Evolutionary conservation across 2,329 filamentous ascomycete genomes (phyloP), one percentile per base, ranked within the genome.

Genomic region (Cytospora chrysosperma): DNA sequence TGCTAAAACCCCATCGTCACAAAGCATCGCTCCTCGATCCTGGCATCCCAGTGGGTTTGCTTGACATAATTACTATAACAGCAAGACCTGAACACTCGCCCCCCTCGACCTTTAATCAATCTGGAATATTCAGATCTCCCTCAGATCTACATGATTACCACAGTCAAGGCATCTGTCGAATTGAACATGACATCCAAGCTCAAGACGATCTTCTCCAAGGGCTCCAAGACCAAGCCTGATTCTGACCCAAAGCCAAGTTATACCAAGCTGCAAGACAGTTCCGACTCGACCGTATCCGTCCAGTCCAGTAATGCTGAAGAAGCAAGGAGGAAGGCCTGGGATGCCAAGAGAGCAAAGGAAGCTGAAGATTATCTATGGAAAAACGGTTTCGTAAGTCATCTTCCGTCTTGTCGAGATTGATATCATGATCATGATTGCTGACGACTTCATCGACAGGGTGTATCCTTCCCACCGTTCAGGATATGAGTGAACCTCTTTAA

Each of bases 341-440:
- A 63, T 40, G 61, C 59, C 3, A 65, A 50, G 61, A 47, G 57
- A 27, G 53, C 50, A 50, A 56, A 21, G 34, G 52, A 64, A 13
- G 64, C 64, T 8, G 61, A 65, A 6, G 64, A 57, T 6, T 64
- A 54, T 19, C 37, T 65, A 3, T 49, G 30, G 40, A 63, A 64
- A 26, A 52, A 65, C 13, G 64, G 64, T 37, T 58, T 58, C 27
- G 64, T 62, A 30, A 62, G 64, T 62, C 24, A 3, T 47, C 17
- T 10, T 3, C 43, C n/a, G 10, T 47, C n/a, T 47, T 3, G 40
- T 47, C 2, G n/a, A 7, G 7, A 47, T 24, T n/a, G 6, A 5
- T 12, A n/a, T n/a, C 40, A 43, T 2, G 43, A 24, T 12, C n/a
- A 26, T 34, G 21, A 15, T 4, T 21, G 12, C 59, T 61, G 51